Base-by-base conservation (phyloP, 805 yeast genomes). In the Candida gorgasii region DNA sequence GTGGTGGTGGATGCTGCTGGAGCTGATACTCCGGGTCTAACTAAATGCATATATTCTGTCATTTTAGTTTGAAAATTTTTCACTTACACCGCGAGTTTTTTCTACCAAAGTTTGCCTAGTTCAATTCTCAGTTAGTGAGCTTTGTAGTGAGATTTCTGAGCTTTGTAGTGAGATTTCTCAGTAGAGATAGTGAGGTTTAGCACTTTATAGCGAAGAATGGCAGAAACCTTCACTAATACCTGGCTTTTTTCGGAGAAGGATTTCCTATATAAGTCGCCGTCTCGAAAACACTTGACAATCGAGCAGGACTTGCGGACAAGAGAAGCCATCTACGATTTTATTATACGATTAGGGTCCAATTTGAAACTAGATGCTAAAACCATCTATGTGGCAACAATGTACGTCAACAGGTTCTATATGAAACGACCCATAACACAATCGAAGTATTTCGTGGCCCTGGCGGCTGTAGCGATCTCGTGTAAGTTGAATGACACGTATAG, bases 21-120 rank as follows among this genome's bases (percentile, higher is more conserved):
- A 1, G 75, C 75, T 22, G 67, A 51, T 44, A 71, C 73, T 48
- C 69, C 74, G 41, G 84, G 84, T 52, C 78, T 72, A 46, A 70
- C 65, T 55, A 71, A 61, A 53, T 71, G 75, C 75, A 71, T 68
- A 49, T 60, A 63, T n/a, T 61, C 42, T 15, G 49, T 48, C 65
- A 62, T 62, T 41, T 17, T 24, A 11, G 7, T 24, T 20, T 23
- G 34, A 43, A 43, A 43, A 43, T 32, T 43, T 39, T 39, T 39
- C 38, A 32, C 43, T 32, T 16, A 8, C n/a, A n/a, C 30, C 28
- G 28, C 37, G 28, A n/a, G 5, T 6, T 9, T 34, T 9, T 19
- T 18, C 5, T 13, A 13, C 13, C 8, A 34, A 5, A 14, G 35
- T 29, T n/a, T 15, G n/a, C 15, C n/a, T 29, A 3, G 15, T 8